Evolutionary conservation across 192 early-diverging fungal genomes (phyloP), one percentile per base, ranked within the genome.

Genomic region (Entomortierella beljakovae): DNA sequence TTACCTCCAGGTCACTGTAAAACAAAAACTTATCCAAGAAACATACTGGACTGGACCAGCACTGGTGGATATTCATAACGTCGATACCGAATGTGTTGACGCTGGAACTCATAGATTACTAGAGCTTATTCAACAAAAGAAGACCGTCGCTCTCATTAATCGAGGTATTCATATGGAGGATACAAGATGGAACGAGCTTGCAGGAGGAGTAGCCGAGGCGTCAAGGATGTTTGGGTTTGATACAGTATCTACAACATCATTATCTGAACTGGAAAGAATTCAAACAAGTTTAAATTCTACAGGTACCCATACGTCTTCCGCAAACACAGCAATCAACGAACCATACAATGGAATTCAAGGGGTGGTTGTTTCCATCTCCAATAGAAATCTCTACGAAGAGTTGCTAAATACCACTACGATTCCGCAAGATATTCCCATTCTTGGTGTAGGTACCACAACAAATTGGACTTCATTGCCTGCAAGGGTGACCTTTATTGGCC

Each of bases 111-210:
- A 61, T 0, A 58, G 31, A 26, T 13, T 79, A 0, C 15, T 29
- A 20, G 49, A 79, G 4, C 70, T 79, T 51, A 42, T 51, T 34
- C 16, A 51, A 18, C 56, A 38, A 25, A 58, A 34, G 9, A 79
- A 79, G 49, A 68, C 75, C 0, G 55, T 62, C 16, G 68, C 70
- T 1, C 67, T 79, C 9, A 33, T 70, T 32, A 79, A 79, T 26
- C 66, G 57, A 1, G 42, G 70, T 28, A 60, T 69, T 22, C 37
- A 66, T 6, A 37, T 65, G 8, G 75, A 64, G 23, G 2, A 34
- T 9, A 70, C 75, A 6, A 61, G 75, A 22, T 79, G 75, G 75
- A 79, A 70, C 10, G 75, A 79, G 54, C 67, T 68, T 1, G 40
- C 70, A 5, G 75, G 75, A 42, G 75, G 75, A 46, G 7, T 79